Evolutionary conservation across 495 filamentous ascomycete genomes (phyloP), one percentile per base, ranked within the genome.

Genomic region (Ascobolus immersus): DNA sequence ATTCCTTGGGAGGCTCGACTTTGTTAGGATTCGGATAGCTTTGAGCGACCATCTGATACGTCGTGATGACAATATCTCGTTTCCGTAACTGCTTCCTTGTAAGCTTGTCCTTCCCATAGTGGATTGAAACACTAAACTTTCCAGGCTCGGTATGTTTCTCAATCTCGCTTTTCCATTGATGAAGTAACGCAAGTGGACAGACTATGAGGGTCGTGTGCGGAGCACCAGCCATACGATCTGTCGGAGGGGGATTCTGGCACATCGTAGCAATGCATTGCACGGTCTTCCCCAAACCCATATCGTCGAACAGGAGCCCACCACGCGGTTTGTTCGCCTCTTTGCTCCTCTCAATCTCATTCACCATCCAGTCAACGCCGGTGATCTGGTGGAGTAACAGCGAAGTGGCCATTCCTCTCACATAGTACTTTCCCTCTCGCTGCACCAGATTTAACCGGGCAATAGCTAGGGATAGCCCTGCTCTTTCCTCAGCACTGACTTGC

Each of bases 161-260:
- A 18, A 86, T 79, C 50, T 92, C 79, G 20, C 70, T 66, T 36
- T 62, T 68, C 82, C 82, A 93, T 42, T 93, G 91, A 43, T 73
- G 81, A 75, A 93, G 84, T 5, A 93, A 77, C 30, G 71, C 69
- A 1, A 89, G 65, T 0, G 82, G 82, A 2, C 77, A 67, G 21
- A 91, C 59, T 37, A 93, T 89, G 18, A 93, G 56, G 4, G 54
- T 44, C n/a, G n/a, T n/a, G n/a, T n/a, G n/a, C n/a, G n/a, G n/a
- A n/a, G n/a, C n/a, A n/a, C n/a, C n/a, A n/a, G n/a, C n/a, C n/a
- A n/a, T n/a, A n/a, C n/a, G n/a, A n/a, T n/a, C n/a, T n/a, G n/a
- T n/a, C n/a, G 40, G 36, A 4, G 24, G 38, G 0, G 39, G 39
- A 39, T 74, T 67, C 6, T 61, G 55, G 12, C 65, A 40, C 28